A percentile compares a stretch with the other conserved stretches of the same genome.
These are phyloP conservation scores for Trametes polyzona DNA, from an alignment of 1,284 basidiomycete species.

Conservation along the genomic window DNA sequence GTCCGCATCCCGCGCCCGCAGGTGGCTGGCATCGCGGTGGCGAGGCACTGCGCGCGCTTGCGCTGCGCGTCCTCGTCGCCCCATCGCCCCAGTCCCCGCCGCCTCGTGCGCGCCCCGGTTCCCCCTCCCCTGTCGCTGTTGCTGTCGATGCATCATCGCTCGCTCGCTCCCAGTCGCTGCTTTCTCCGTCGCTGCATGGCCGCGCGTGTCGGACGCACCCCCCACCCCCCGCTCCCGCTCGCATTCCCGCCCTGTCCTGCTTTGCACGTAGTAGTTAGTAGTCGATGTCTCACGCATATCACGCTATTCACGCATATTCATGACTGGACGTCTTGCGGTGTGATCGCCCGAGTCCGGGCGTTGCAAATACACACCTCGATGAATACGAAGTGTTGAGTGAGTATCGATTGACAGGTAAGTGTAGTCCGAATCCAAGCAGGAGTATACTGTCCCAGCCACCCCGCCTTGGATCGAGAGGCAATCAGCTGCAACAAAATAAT, in stretches of 20 bases:
- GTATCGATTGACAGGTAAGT: too few relatives aligned
- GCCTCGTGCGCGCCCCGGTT: neutral
- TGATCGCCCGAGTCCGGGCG: too few relatives aligned
- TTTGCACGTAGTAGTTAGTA: constrained; percentile 24
- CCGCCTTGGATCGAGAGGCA: too few relatives aligned
- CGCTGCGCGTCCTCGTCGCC: constrained; percentile 9
- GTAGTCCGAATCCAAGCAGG: too few relatives aligned
- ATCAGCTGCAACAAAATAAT: neutral
- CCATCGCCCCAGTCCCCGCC: too few relatives aligned
- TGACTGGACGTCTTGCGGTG: constrained; percentile 12
- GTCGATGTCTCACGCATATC: constrained; percentile 26
- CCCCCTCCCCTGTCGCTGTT: constrained; percentile 8
- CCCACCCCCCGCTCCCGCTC: neutral
- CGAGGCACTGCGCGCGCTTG: constrained; percentile 23
- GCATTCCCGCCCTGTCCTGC: constrained; percentile 1
- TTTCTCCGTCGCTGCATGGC: constrained; percentile 16
- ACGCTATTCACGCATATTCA: constrained; percentile 28
- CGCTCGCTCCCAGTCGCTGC: neutral
- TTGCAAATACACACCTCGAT: too few relatives aligned
- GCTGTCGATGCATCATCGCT: neutral
- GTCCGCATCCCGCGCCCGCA: neutral
- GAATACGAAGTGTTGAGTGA: too few relatives aligned
- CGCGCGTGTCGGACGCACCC: constrained; percentile 12
- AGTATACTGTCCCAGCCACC: too few relatives aligned
- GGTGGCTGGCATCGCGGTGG: neutral